Evolutionary conservation across 2,329 filamentous ascomycete species (phyloP).

Genomic region (Neonectria coccinea): DNA sequence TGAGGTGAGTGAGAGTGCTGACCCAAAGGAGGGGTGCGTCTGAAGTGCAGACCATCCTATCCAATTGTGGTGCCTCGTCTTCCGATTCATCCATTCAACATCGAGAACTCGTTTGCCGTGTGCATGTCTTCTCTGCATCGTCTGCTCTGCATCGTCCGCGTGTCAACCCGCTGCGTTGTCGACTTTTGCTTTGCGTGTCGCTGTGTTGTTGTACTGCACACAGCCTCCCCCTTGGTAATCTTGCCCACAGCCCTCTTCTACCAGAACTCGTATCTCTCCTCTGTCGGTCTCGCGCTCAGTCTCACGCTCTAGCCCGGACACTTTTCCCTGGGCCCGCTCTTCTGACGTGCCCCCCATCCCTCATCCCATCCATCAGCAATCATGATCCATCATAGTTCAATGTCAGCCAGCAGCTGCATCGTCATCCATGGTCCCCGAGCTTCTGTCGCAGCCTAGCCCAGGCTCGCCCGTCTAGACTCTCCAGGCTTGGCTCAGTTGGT

Average conservation of each 20-base stretch:
- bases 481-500: slow-evolving; percentile 20
- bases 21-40: background rate
- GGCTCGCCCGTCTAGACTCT: slow-evolving; percentile 5
- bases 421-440: background rate
- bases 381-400: background rate
- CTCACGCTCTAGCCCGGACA: background rate
- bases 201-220: background rate
- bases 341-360: background rate
- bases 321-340: background rate
- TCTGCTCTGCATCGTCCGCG: background rate
- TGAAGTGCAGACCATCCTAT: background rate
- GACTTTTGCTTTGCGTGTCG: background rate
- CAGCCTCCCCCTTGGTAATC: background rate
- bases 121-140: background rate
- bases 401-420: slow-evolving; percentile 4
- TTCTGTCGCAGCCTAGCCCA: background rate
- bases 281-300: background rate
- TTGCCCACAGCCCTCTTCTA: background rate
- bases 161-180: background rate
- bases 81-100: background rate
- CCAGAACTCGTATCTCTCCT: background rate
- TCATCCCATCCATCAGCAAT: background rate
- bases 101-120: background rate
- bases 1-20: background rate
- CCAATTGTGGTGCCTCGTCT: background rate